A percentile compares a stretch with the other conserved stretches of the same genome.
These are phyloP conservation scores for Quercus phellos DNA, from an alignment of 331 rosid genomes.

Conservation along the genomic window DNA sequence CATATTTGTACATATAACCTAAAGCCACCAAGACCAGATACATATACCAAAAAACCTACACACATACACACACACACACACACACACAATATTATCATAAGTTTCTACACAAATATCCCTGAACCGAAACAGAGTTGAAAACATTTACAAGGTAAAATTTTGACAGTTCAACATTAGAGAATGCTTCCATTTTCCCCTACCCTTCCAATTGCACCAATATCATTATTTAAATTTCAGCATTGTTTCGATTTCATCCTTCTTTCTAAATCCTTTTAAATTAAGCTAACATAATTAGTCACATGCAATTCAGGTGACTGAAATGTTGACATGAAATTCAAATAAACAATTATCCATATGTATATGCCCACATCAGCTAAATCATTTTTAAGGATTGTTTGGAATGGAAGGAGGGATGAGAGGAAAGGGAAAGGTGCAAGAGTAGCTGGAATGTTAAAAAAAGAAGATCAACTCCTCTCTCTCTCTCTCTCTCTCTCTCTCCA, in stretches of 20 bases:
- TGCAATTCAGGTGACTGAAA: background rate
- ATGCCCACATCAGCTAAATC: no score
- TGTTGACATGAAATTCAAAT: background rate
- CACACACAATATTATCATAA: background rate
- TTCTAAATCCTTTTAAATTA: background rate
- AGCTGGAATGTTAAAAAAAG: no score
- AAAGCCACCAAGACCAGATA: background rate
- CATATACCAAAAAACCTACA: background rate
- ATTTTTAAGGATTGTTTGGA: no score
- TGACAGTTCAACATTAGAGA: background rate
- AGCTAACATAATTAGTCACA: background rate
- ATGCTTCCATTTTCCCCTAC: background rate
- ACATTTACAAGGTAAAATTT: background rate
- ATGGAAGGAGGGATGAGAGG: no score
- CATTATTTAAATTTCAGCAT: background rate
- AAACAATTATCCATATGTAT: no score
- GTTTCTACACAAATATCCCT: background rate
- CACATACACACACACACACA: background rate
- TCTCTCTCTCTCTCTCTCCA: no score
- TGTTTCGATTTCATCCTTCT: background rate
- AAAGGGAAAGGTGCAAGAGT: no score
- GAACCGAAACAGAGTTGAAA: no score
- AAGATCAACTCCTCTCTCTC: no score
- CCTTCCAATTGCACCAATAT: background rate
- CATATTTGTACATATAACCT: background rate